Percentiles rank a stretch among this genome's conserved stretches.
Conservation (phyloP, 129 eudicot species). For the Helichrysum umbraculigerum region DNA sequence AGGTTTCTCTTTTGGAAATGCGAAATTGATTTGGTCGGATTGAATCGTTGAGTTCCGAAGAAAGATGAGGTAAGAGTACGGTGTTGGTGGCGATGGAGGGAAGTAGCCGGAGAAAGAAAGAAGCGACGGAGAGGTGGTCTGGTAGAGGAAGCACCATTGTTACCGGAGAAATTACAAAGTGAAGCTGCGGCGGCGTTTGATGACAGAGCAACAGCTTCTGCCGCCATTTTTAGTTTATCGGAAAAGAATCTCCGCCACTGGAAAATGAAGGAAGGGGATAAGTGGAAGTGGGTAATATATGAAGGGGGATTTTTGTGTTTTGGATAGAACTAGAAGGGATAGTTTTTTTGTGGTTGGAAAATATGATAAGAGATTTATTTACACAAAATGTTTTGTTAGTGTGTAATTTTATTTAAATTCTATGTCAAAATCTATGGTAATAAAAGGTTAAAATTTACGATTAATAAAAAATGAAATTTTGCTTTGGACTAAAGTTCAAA, state of each 20-base stretch:
- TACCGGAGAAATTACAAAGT: conserved; percentile 38
- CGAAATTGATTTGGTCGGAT: conserved; percentile 5
- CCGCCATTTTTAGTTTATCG: conserved; percentile 30
- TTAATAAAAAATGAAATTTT: no score
- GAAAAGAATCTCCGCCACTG: conserved; percentile 15
- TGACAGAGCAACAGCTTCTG: conserved; percentile 39
- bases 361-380: background rate
- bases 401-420: no score
- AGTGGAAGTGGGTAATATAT: conserved; percentile 9
- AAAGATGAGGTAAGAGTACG: conserved; percentile 29
- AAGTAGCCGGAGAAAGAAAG: conserved; percentile 35
- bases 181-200: conserved; percentile 28
- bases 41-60: conserved; percentile 27
- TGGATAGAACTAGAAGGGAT: conserved; percentile 12
- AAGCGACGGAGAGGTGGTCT: conserved; percentile 24
- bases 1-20: conserved; percentile 28
- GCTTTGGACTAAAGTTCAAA: no score
- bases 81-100: conserved; percentile 26
- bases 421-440: no score
- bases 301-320: conserved; percentile 3
- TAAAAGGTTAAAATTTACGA: no score
- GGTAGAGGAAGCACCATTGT: conserved; percentile 26
- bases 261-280: conserved; percentile 19
- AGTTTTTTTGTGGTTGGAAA: conserved; percentile 17
- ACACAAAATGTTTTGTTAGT: no score